These are phyloP conservation scores for Begonia masoniana DNA, from an alignment of 306 rosid species.

Conservation along the genomic window DNA sequence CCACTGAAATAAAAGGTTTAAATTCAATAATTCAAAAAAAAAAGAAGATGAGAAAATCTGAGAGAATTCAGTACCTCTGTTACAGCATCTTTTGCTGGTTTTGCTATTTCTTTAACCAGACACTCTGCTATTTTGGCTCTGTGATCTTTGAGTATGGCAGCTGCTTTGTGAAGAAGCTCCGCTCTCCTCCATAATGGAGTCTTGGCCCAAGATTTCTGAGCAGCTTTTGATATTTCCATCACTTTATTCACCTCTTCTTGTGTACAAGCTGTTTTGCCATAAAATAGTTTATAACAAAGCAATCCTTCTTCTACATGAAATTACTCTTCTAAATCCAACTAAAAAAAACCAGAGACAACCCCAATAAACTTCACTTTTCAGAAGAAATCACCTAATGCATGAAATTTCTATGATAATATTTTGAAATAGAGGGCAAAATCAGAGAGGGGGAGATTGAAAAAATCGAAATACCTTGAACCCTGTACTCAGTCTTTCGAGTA, in stretches of 20 bases:
- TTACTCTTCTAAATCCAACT: background rate
- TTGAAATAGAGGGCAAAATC: background rate
- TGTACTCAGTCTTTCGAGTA: conserved; percentile 71
- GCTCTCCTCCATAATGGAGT: conserved; percentile 98
- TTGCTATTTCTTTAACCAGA: conserved; percentile 82
- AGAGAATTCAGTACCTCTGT: conserved; percentile 47
- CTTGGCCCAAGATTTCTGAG: conserved; percentile 91
- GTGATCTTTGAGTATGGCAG: conserved; percentile 83
- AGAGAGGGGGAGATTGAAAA: background rate
- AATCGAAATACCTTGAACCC: conserved; percentile 63
- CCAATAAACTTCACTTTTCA: background rate
- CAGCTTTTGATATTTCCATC: conserved; percentile 67
- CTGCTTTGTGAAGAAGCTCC: conserved; percentile 93
- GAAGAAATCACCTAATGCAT: background rate
- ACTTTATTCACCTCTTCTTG: conserved; percentile 92
- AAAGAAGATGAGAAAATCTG: background rate
- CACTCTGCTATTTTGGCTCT: conserved; percentile 84
- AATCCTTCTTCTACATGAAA: background rate
- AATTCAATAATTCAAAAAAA: background rate
- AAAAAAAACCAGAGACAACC: background rate
- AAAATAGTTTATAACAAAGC: conserved; percentile 4
- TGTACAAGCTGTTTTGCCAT: conserved; percentile 55
- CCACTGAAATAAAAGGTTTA: background rate
- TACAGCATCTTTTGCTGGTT: conserved; percentile 92
- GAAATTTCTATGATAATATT: background rate